Base-by-base conservation (phyloP, 2,329 filamentous ascomycete genomes). In the Huntiella moniliformis region DNA sequence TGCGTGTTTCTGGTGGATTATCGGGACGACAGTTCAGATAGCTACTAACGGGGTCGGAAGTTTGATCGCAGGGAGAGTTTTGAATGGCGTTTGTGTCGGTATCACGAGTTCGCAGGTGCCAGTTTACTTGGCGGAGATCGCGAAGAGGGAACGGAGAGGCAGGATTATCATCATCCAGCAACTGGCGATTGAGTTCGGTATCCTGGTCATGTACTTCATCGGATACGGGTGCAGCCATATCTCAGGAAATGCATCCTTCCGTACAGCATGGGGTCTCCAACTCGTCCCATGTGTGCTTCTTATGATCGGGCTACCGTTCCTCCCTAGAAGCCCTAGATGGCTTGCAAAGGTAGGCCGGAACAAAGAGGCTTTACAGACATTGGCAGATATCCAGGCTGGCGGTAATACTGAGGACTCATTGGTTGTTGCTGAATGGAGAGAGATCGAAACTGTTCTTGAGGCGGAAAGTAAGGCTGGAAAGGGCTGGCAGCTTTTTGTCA, bases 121-220 rank as follows among this genome's bases (percentile, higher is more conserved):
- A 3, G 75, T 81, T 31, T 82, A 81, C 55, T 70, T 81, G 16
- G 70, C 75, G 16, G 78, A 82, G 56, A 66, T 82, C 38, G 46
- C 49, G 22, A 51, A 49, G 41, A 43, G 49, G 5, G 33, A 66
- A 61, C 52, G 53, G 51, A 70, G 78, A 51, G 79, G 78, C 12
- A 69, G 50, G 18, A 51, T 86, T 32, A 77, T 86, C 12, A 75
- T 78, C 44, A 70, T 74, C 38, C 79, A 85, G 57, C 80, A 85
- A 58, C 79, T 78, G 66, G 77, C 79, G 18, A 84, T 86, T 50
- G 81, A 80, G 52, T 81, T 60, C 58, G 60, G 60, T 51, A 79
- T 79, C 52, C 56, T 79, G 49, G 76, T 79, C 60, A 79, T 80
- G 74, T 81, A 79, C 63, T 77, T 75, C 56, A 71, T 81, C 58